Evolutionary conservation across 352 stramenopile species (phyloP).

Genomic region (Poterioochromonas sp.): DNA sequence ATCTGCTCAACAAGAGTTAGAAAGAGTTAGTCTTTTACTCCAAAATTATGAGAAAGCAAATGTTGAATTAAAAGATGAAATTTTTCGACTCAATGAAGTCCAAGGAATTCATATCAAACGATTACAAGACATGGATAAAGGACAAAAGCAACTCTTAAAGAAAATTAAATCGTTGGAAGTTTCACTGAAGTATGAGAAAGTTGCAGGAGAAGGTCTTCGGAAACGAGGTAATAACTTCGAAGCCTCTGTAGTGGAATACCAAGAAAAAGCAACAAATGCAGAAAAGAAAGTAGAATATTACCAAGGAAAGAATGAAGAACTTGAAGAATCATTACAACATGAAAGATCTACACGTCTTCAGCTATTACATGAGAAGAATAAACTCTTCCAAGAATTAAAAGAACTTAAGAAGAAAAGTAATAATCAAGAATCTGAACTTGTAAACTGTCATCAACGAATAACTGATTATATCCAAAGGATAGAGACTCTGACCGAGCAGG

Average conservation of each 20-base stretch:
- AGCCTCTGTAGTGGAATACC: background rate
- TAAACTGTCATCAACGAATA: background rate
- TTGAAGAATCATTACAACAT: background rate
- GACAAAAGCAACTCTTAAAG: no score
- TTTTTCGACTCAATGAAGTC: no score
- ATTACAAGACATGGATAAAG: no score
- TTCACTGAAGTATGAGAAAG: background rate
- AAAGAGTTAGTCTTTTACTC: no score
- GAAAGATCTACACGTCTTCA: background rate
- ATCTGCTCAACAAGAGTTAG: no score
- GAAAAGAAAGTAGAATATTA: background rate
- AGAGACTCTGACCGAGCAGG: background rate
- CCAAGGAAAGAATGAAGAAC: background rate
- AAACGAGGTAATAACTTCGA: background rate
- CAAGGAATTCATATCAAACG: no score
- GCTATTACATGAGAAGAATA: background rate
- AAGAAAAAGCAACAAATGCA: background rate
- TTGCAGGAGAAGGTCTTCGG: background rate
- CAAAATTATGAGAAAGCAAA: no score
- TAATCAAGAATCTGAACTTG: background rate
- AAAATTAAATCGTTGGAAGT: background rate
- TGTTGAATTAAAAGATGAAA: no score
- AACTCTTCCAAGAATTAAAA: background rate
- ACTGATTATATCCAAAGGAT: background rate
- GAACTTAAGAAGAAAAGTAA: background rate